Base-by-base conservation (phyloP, 2,329 filamentous ascomycete species). In the Penicillium corylophilum region DNA sequence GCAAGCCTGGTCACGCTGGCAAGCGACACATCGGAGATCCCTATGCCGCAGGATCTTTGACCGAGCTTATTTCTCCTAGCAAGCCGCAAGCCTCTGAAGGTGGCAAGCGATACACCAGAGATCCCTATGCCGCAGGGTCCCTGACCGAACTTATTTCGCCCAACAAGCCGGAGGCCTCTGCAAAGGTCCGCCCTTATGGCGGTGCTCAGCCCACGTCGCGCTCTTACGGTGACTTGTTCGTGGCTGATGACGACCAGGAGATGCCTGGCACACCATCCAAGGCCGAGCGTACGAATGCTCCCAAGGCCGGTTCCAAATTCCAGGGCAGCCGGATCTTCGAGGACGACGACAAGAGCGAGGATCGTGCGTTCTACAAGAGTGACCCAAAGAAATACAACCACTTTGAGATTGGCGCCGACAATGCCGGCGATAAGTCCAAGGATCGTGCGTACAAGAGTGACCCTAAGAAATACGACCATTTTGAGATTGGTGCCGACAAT, bases 341-440 rank as follows among this genome's bases (percentile, higher is more conserved):
- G 18, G 43, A 43, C 28, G 28, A 45, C 5, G 26, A 33, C 10
- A n/a, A 22, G 16, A 18, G 23, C 15, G 43, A 46, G 15, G 48
- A 42, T 4, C 48, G 48, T 6, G 48, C 48, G 33, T 49, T 64
- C 29, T 74, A 75, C 59, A 83, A 87, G 64, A 86, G 88, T 6
- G 83, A 94, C 69, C 82, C 89, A 2, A 84, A 84, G 66, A 95
- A 90, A 72, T 96, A 85, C 75, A 79, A 87, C 52, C 93, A 97
- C 51, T 73, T 73, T 36, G 63, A 72, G 45, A 53, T 73, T 26
- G 70, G 67, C 31, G 69, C 42, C 16, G 65, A 70, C 40, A 64
- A 70, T 45, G 59, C 54, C 20, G 20, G 41, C 6, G 36, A 24
- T 6, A n/a, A 22, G 16, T 18, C 22, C 18, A 36, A 46, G 10